Base-by-base conservation (phyloP, 805 yeast species). In the Candida sonorensis region DNA sequence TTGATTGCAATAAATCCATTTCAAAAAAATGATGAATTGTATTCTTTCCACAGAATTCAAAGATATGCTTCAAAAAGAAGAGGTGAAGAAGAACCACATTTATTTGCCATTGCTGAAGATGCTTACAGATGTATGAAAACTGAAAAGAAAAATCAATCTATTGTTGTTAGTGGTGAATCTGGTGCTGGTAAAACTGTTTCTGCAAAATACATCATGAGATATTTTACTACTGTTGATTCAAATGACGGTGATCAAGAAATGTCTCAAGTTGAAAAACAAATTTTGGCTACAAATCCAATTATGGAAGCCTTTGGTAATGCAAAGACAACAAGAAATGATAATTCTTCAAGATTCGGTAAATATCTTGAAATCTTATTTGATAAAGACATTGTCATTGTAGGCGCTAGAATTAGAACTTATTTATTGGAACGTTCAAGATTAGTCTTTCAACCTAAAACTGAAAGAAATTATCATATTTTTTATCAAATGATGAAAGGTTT, bases 301-400 rank as follows among this genome's bases (percentile, higher is more conserved):
- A 82, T 92, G 81, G 98, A 92, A 63, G 92, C 97, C 0, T 92
- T 92, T 60, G 98, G 98, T 67, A 92, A 94, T 59, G 97, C 98
- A 7, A 90, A 90, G 55, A 90, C 98, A 2, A 81, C 95, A 13
- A 79, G 98, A 67, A 90, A 90, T 57, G 97, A 90, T 62, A 90
- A 90, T 61, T 92, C 97, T 18, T 90, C 97, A 17, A 81, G 98
- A 59, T 94, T 92, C 53, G 98, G 98, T 53, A 90, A 90, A 59
- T 90, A 90, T 56, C 67, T 90, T 45, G 97, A 90, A 61, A 90
- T 90, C 47, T 65, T 87, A 45, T 90, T 90, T 58, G 82, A 86
- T 59, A 59, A 70, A 15, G 53, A 73, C 17, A 78, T 82, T 14
- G 73, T 83, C 22, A 90, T 90, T 49, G 81, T 87, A 46, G 98